These are phyloP conservation scores for Diaporthe sp. DNA, from an alignment of 2,329 filamentous ascomycete species.

Conservation along the genomic window DNA sequence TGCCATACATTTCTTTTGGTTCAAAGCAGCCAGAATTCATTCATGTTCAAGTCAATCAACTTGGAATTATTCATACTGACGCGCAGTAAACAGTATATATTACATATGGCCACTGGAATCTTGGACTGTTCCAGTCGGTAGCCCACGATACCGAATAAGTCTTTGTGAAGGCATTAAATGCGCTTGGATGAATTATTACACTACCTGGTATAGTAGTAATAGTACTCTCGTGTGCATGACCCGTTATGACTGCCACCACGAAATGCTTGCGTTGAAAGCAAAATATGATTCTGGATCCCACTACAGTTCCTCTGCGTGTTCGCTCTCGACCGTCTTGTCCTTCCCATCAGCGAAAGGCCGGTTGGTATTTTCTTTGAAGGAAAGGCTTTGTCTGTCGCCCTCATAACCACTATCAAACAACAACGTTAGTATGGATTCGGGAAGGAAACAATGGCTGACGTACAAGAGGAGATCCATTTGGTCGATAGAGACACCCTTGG, in stretches of 20 bases:
- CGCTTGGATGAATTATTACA: neutral
- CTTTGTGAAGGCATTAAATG: neutral
- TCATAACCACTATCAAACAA: constrained; percentile 4
- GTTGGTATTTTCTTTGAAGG: neutral
- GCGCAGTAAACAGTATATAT: neutral
- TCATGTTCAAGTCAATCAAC: neutral
- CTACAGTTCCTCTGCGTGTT: constrained; percentile 17
- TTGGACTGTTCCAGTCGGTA: neutral
- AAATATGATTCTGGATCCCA: neutral
- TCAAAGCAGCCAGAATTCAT: neutral
- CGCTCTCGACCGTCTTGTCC: constrained; percentile 18
- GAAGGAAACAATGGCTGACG: neutral
- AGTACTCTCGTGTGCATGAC: neutral
- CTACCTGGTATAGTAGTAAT: neutral
- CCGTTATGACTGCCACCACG: too few relatives aligned
- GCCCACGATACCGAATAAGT: too few relatives aligned
- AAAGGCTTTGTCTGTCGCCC: neutral
- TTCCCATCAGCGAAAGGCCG: neutral
- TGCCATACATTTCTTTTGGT: neutral
- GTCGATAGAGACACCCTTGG: constrained; percentile 67
- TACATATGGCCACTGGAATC: too few relatives aligned
- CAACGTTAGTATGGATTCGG: neutral
- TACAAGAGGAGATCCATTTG: constrained; percentile 58
- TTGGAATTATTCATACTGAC: neutral
- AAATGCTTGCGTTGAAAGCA: too few relatives aligned